Conservation (phyloP, 140 eudicot species). For the Artemisia princeps region DNA sequence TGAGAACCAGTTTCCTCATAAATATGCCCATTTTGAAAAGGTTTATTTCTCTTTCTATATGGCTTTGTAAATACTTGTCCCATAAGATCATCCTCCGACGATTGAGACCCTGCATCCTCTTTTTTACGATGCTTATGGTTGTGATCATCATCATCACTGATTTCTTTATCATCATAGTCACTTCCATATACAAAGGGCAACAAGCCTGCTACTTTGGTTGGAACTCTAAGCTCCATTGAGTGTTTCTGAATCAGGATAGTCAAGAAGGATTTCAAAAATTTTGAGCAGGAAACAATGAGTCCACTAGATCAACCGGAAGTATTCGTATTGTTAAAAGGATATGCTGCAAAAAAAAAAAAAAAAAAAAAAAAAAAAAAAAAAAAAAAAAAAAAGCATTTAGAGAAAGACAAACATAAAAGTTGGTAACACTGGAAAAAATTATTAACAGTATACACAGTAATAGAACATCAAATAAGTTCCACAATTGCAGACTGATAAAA, state of each 20-base stretch:
- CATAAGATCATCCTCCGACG: slow-evolving; percentile 43
- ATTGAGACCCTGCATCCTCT: slow-evolving; percentile 48
- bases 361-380: not conserved
- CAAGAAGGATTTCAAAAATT: slow-evolving; percentile 8
- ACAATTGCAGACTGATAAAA: no score
- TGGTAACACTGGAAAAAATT: no score
- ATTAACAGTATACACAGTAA: no score
- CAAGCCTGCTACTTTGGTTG: slow-evolving; percentile 43
- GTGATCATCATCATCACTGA: slow-evolving; percentile 88
- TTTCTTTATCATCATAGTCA: slow-evolving; percentile 65
- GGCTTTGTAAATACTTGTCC: slow-evolving; percentile 47
- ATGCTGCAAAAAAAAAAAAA: slow-evolving; percentile 10
- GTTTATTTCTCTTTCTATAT: slow-evolving; percentile 46
- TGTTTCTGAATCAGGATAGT: slow-evolving; percentile 18
- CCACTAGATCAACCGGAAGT: slow-evolving; percentile 13
- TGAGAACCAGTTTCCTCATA: slow-evolving; percentile 48
- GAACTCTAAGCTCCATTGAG: slow-evolving; percentile 58
- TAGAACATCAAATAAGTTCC: no score
- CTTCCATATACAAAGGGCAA: slow-evolving; percentile 42
- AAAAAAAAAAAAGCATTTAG: slow-evolving; percentile 1
- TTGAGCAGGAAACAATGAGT: no score
- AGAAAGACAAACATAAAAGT: not conserved
- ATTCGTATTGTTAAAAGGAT: not conserved
- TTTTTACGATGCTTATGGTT: slow-evolving; percentile 88
- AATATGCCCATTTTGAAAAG: slow-evolving; percentile 58